Conservation (phyloP, 192 early-diverging fungal genomes). For the Podila epicladia region DNA sequence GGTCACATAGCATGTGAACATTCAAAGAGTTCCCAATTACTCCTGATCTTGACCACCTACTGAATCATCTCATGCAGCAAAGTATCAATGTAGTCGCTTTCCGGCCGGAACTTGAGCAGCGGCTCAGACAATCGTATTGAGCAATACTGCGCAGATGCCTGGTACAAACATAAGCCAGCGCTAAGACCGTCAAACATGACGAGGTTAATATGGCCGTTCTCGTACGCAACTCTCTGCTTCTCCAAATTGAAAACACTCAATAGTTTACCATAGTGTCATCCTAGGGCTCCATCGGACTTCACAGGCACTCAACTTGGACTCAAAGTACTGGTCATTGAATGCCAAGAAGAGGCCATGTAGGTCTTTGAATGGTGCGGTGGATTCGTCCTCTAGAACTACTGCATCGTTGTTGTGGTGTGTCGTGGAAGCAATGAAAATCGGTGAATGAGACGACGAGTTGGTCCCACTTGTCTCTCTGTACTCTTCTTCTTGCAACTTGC, state of each 20-base stretch:
- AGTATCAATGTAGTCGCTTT: conserved; percentile 68
- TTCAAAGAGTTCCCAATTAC: background rate
- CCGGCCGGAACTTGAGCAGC: conserved; percentile 70
- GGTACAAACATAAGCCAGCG: conserved; percentile 68
- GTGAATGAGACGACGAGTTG: background rate
- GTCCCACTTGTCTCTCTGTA: conserved; percentile 1
- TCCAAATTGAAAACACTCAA: background rate
- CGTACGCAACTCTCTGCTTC: background rate
- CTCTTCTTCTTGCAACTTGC: conserved; percentile 33
- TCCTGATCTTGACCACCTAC: conserved; percentile 8
- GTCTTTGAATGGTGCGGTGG: conserved; percentile 49
- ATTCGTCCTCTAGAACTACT: background rate
- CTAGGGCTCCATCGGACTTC: conserved; percentile 65
- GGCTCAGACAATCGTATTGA: conserved; percentile 69
- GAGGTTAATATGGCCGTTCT: background rate
- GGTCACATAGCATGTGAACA: background rate
- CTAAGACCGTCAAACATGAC: conserved; percentile 15
- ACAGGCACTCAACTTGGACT: conserved; percentile 56
- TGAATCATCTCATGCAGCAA: conserved; percentile 80
- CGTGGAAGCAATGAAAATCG: background rate
- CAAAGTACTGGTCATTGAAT: conserved; percentile 67
- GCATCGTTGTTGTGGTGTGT: background rate
- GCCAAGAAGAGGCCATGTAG: conserved; percentile 62
- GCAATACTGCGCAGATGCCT: conserved; percentile 52
- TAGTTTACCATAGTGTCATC: conserved; percentile 62